Conservation (phyloP, 352 stramenopile genomes). For the Phytophthora tentaculata region DNA sequence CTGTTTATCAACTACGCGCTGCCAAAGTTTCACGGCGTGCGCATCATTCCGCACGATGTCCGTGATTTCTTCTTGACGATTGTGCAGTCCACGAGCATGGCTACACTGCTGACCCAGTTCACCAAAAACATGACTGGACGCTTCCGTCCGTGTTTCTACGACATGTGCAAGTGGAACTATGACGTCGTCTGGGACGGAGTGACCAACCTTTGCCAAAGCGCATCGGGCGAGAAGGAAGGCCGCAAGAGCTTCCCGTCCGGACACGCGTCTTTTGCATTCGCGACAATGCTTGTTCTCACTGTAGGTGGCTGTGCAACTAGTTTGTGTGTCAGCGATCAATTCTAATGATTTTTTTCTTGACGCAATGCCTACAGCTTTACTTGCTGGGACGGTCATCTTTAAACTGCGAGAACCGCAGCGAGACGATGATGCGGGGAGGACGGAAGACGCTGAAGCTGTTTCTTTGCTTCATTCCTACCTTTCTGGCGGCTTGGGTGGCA, state of each 20-base stretch:
- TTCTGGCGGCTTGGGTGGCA: slow-evolving; percentile 76
- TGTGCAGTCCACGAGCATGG: slow-evolving; percentile 63
- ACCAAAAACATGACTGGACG: slow-evolving; percentile 82
- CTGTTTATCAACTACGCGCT: slow-evolving; percentile 71
- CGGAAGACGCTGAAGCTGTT: slow-evolving; percentile 80
- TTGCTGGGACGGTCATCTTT: slow-evolving; percentile 74
- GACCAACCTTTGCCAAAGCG: slow-evolving; percentile 67
- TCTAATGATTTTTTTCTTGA: slow-evolving; percentile 37
- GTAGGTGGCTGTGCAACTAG: slow-evolving; percentile 28
- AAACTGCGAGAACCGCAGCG: slow-evolving; percentile 62
- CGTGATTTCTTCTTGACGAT: slow-evolving; percentile 81
- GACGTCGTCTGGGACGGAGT: slow-evolving; percentile 74
- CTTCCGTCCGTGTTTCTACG: slow-evolving; percentile 84
- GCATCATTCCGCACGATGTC: slow-evolving; percentile 76
- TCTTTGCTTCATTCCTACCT: slow-evolving; percentile 70
- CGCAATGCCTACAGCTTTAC: slow-evolving; percentile 65
- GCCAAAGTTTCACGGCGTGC: slow-evolving; percentile 58
- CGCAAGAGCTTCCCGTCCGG: slow-evolving; percentile 86
- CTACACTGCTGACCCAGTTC: slow-evolving; percentile 75
- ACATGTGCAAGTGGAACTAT: slow-evolving; percentile 86
- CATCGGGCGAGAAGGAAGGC: slow-evolving; percentile 70
- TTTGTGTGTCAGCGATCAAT: not conserved
- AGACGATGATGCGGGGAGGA: slow-evolving; percentile 59
- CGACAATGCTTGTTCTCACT: slow-evolving; percentile 85
- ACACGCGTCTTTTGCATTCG: slow-evolving; percentile 78